These are phyloP conservation scores for Begonia fuchsioides DNA, from an alignment of 306 rosid species.

Conservation along the genomic window DNA sequence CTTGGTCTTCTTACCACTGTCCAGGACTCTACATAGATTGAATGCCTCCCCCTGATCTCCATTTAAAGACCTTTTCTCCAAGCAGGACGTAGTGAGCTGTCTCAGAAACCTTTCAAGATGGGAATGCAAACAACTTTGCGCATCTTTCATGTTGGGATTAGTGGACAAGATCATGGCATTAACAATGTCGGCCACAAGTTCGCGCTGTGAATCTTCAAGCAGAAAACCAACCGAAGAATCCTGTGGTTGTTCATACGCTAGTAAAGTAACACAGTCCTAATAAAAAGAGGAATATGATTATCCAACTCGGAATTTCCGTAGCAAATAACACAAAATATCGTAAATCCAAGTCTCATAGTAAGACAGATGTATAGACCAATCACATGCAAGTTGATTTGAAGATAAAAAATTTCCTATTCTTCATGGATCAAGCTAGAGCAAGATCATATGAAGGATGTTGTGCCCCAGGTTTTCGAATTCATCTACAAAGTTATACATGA, in stretches of 20 bases:
- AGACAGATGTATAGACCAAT: too few species aligned
- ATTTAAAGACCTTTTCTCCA: conserved; percentile 56
- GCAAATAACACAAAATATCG: too few species aligned
- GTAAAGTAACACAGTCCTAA: conserved; percentile 84
- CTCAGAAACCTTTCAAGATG: conserved; percentile 67
- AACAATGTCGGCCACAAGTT: conserved; percentile 82
- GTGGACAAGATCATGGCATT: conserved; percentile 81
- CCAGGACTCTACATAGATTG: conserved; percentile 59
- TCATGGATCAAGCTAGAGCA: too few species aligned
- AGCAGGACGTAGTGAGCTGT: conserved; percentile 86
- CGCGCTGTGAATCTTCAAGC: conserved; percentile 73
- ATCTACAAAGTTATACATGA: too few species aligned
- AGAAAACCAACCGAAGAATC: conserved; percentile 84
- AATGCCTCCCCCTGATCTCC: conserved; percentile 93
- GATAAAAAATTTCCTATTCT: too few species aligned
- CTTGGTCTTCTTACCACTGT: conserved; percentile 36
- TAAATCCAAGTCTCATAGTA: too few species aligned
- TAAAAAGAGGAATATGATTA: conserved; percentile 10
- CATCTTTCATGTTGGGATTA: conserved; percentile 56
- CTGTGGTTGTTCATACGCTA: conserved; percentile 71
- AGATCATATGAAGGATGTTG: too few species aligned
- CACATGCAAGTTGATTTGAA: too few species aligned
- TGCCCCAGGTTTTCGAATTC: too few species aligned
- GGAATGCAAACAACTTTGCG: conserved; percentile 50
- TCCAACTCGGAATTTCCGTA: too few species aligned